A percentile compares a stretch with the other conserved stretches of the same genome.
Evolutionary conservation across 129 eudicot genomes (phyloP).

Genomic region (Flaveria linearis): DNA sequence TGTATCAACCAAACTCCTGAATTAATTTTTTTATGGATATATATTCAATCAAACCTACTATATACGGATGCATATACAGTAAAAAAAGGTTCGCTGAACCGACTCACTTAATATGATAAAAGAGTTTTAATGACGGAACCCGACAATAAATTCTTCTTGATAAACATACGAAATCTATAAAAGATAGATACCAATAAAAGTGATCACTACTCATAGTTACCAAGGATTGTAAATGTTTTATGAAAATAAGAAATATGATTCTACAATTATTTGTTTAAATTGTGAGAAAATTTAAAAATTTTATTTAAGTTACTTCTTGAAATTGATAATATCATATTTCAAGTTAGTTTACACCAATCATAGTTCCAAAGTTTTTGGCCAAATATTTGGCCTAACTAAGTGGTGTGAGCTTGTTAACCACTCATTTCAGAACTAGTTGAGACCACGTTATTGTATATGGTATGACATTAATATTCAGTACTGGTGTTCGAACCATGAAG

Average conservation of each 20-base stretch:
- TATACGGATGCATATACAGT: too few species aligned
- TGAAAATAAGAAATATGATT: neutral
- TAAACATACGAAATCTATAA: too few species aligned
- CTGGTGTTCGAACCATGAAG: neutral
- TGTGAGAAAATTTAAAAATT: neutral
- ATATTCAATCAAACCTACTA: too few species aligned
- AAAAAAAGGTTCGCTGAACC: too few species aligned
- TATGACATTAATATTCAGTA: neutral
- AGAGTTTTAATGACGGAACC: too few species aligned
- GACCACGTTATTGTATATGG: neutral
- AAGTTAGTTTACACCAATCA: neutral
- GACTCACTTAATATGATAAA: too few species aligned
- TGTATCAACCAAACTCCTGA: too few species aligned
- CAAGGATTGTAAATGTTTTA: neutral
- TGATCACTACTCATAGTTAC: neutral
- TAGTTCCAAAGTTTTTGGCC: neutral
- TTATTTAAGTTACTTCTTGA: neutral
- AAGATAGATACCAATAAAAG: too few species aligned
- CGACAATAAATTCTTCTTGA: too few species aligned
- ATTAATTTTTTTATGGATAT: too few species aligned
- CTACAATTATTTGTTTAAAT: neutral
- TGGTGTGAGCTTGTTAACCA: conserved; percentile 18
- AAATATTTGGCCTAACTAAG: neutral
- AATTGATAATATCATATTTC: neutral
- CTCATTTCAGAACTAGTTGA: neutral